Conservation (phyloP, 1,139 yeast genomes). For the Debaryomyces udenii region DNA sequence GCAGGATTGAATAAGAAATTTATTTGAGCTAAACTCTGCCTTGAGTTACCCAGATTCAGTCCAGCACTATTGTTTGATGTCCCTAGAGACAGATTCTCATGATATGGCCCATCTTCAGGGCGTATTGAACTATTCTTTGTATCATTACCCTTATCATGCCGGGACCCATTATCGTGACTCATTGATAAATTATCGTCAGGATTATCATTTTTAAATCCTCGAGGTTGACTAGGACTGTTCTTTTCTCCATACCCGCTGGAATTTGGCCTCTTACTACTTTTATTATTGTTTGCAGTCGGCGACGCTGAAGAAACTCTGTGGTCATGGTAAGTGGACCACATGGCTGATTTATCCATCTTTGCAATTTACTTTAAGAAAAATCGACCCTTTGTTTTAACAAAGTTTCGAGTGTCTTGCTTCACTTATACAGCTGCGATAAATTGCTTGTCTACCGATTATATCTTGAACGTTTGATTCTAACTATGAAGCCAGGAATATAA, state of each 20-base stretch:
- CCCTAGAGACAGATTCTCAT: slow-evolving; percentile 1
- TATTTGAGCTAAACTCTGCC: slow-evolving; percentile 7
- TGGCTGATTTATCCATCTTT: slow-evolving; percentile 13
- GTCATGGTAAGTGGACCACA: slow-evolving; percentile 9
- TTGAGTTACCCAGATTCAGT: slow-evolving; percentile 1
- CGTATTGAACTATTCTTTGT: slow-evolving; percentile 4
- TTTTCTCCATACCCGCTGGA: slow-evolving; percentile 1
- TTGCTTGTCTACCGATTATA: not conserved
- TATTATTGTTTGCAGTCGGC: slow-evolving; percentile 1
- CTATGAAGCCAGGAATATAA: slow-evolving; percentile 7
- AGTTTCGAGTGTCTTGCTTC: not conserved
- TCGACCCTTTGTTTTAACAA: not conserved
- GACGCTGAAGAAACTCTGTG: slow-evolving; percentile 6
- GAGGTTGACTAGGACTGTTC: slow-evolving; percentile 9
- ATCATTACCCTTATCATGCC: not conserved
- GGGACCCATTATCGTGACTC: slow-evolving; percentile 1
- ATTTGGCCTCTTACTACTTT: not conserved
- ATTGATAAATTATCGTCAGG: slow-evolving; percentile 1
- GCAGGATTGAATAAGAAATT: slow-evolving; percentile 19
- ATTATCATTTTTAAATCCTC: slow-evolving; percentile 10
- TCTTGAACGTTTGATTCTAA: not conserved
- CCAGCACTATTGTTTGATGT: slow-evolving; percentile 1
- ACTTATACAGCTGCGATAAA: not conserved
- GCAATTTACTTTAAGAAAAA: not conserved
- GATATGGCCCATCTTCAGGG: slow-evolving; percentile 6